Base-by-base conservation (phyloP, 225 moss, liverwort and hornwort species). In the Pleurozium schreberi region DNA sequence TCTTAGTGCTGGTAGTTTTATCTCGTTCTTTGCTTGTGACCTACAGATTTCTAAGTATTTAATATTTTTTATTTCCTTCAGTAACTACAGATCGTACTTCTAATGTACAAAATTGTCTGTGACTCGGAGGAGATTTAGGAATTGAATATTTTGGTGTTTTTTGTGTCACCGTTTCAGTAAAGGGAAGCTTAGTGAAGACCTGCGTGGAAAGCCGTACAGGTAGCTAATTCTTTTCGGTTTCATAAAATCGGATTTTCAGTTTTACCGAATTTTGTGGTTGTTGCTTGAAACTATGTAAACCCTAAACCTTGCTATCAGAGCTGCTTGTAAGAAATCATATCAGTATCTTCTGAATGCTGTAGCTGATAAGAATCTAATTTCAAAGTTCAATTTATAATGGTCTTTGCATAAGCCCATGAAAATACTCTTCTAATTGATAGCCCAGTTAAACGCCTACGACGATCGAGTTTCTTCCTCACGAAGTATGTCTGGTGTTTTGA, bases 181-280 rank as follows among this genome's bases (percentile, higher is more conserved):
- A 92, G 96, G 97, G 88, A 96, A 95, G 92, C 90, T 91, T 43
- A 95, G 91, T 81, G 95, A 97, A 92, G 93, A 96, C 83, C 85
- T 96, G 81, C 95, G 96, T 77, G 97, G 97, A 89, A 96, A 95
- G 86, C 96, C 96, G 47, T 97, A 96, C 90, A 96, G 95, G 97
- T 97, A 90, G 74, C 69, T 70, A 49, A 80, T 55, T 88, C 67
- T 86, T 71, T 31, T 81, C 85, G 52, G 49, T 78, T 43, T 79
- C 31, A 50, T 18, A 60, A 14, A 60, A 40, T 79, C 26, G 25
- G 52, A 58, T 20, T 67, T n/a, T 76, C 50, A 34, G 75, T 75
- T 52, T 84, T 75, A n/a, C 61, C 64, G 53, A 90, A 66, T 85
- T 80, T 79, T 57, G 75, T 81, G 59, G 62, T 43, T 80, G 89